Percentiles rank a stretch among this genome's conserved stretches.
Conservation (phyloP, 140 eudicot species). For the Anethum foeniculum region DNA sequence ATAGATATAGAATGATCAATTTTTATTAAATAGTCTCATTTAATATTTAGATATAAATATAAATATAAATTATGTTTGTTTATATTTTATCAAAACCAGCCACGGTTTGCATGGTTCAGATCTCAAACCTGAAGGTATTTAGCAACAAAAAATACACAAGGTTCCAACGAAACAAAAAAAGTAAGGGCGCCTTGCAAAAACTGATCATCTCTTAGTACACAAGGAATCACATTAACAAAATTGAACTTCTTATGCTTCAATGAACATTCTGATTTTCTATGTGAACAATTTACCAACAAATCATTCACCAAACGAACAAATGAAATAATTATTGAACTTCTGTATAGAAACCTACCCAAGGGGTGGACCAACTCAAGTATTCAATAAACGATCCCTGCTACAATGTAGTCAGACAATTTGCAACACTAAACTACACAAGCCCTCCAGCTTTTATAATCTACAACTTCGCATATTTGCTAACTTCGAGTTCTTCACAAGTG, state of each 20-base stretch:
- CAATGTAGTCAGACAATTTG: neutral
- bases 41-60: too few species aligned
- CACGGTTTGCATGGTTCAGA: neutral
- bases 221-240: neutral
- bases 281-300: constrained; percentile 8
- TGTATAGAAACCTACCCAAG: constrained; percentile 13
- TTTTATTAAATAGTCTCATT: too few species aligned
- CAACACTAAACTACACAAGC: neutral
- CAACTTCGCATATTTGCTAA: neutral
- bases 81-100: neutral
- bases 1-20: too few species aligned
- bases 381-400: neutral
- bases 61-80: too few species aligned
- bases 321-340: constrained; percentile 27
- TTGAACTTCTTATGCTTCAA: neutral
- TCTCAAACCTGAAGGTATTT: neutral
- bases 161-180: neutral
- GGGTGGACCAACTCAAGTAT: neutral
- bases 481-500: neutral
- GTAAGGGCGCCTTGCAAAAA: neutral
- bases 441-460: neutral
- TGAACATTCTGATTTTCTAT: neutral
- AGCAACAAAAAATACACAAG: neutral
- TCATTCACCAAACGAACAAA: constrained; percentile 19
- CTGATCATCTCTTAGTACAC: neutral